phyloP scores from a whole-genome alignment of 2,329 filamentous ascomycete genomes.

The Colletotrichum sp. region DNA sequence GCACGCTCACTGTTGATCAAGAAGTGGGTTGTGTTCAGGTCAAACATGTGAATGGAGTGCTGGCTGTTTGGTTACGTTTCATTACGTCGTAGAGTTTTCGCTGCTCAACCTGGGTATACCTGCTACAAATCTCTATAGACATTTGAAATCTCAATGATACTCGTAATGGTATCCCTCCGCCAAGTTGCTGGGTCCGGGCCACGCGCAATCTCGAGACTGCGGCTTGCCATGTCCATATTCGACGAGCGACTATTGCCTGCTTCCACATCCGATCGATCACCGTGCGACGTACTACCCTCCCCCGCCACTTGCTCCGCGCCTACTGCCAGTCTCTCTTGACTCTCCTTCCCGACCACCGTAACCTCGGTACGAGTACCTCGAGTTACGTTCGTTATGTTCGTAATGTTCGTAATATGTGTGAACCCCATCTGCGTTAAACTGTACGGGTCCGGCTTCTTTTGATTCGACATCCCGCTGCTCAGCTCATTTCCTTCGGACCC shows the following conservation, averaged over 20 bases:
- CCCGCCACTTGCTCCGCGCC: background rate
- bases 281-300: background rate
- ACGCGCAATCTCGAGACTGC: background rate
- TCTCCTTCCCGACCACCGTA: background rate
- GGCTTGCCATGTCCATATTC: background rate
- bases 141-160: background rate
- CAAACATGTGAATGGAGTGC: background rate
- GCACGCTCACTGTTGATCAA: background rate
- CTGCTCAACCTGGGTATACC: background rate
- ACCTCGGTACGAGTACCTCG: background rate
- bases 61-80: background rate
- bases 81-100: background rate
- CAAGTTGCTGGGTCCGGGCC: background rate
- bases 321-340: background rate
- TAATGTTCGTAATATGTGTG: background rate
- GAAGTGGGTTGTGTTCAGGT: background rate
- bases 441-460: constrained; percentile 24
- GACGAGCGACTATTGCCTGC: background rate
- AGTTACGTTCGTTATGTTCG: background rate
- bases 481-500: constrained; percentile 20
- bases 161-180: background rate
- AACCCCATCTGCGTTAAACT: constrained; percentile 24
- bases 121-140: background rate
- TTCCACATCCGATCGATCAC: background rate
- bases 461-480: background rate